Evolutionary conservation across 352 stramenopile species (phyloP).

Genomic region (Phytophthora cactorum): DNA sequence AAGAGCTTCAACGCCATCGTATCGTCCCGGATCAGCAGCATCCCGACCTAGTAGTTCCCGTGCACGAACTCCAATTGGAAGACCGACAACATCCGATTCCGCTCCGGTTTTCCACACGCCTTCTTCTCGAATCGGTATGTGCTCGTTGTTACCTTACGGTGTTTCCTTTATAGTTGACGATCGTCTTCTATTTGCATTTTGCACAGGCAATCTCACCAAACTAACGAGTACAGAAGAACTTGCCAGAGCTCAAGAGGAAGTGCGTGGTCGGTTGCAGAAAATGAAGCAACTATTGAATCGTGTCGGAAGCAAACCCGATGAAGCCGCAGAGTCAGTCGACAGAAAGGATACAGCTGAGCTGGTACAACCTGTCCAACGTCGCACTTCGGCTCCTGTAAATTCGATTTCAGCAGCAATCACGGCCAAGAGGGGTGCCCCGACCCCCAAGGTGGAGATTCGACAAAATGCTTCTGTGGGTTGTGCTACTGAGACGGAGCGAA

Average conservation of each 20-base stretch:
- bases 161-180: neutral
- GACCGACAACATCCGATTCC: constrained; percentile 40
- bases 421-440: constrained; percentile 6
- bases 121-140: constrained; percentile 52
- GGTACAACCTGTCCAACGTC: neutral
- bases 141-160: neutral
- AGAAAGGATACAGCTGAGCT: constrained; percentile 3
- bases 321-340: neutral
- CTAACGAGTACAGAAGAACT: constrained; percentile 52
- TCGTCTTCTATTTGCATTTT: neutral
- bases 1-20: constrained; percentile 47
- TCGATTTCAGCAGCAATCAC: constrained; percentile 16
- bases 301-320: constrained; percentile 22
- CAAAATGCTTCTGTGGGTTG: constrained; percentile 8
- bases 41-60: constrained; percentile 47
- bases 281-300: constrained; percentile 64
- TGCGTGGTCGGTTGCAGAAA: constrained; percentile 56
- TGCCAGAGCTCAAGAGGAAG: constrained; percentile 55
- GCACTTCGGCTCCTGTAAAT: constrained; percentile 10
- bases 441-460: constrained; percentile 7
- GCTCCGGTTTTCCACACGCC: constrained; percentile 59
- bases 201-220: constrained; percentile 54
- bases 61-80: constrained; percentile 38
- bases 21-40: constrained; percentile 31
- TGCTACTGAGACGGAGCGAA: constrained; percentile 8